Conservation (phyloP, 139 green algal species). For the Tetraselmis chui region DNA sequence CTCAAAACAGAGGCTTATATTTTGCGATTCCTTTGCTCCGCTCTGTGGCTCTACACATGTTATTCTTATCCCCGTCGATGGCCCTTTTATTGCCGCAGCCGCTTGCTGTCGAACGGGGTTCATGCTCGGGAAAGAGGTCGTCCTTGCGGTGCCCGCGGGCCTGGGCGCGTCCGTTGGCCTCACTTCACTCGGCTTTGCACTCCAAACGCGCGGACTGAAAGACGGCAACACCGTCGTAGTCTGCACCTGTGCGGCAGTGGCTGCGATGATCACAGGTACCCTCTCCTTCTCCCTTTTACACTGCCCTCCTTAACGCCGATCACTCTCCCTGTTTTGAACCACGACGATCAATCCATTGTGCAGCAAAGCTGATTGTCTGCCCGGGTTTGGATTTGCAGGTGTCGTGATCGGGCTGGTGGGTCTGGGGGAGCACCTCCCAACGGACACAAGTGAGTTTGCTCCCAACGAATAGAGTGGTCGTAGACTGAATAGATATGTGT, state of each 20-base stretch:
- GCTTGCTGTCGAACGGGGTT: slow-evolving; percentile 36
- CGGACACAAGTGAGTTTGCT: background rate
- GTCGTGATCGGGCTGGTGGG: slow-evolving; percentile 64
- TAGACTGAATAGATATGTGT: no score
- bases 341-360: background rate
- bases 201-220: slow-evolving; percentile 79
- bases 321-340: background rate
- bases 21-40: no score
- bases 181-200: slow-evolving; percentile 60
- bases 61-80: background rate
- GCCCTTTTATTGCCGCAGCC: background rate
- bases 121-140: slow-evolving; percentile 40
- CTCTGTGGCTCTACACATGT: background rate
- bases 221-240: slow-evolving; percentile 70
- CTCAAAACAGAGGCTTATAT: no score
- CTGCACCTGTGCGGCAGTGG: slow-evolving; percentile 71
- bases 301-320: background rate
- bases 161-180: slow-evolving; percentile 49
- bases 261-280: slow-evolving; percentile 60
- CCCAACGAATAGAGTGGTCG: no score
- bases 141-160: slow-evolving; percentile 49
- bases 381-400: no score
- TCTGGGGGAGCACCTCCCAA: slow-evolving; percentile 60
- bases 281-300: background rate
- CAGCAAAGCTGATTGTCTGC: background rate